Base-by-base conservation (phyloP, 176 grass and related monocot species). In the Avena sativa region DNA sequence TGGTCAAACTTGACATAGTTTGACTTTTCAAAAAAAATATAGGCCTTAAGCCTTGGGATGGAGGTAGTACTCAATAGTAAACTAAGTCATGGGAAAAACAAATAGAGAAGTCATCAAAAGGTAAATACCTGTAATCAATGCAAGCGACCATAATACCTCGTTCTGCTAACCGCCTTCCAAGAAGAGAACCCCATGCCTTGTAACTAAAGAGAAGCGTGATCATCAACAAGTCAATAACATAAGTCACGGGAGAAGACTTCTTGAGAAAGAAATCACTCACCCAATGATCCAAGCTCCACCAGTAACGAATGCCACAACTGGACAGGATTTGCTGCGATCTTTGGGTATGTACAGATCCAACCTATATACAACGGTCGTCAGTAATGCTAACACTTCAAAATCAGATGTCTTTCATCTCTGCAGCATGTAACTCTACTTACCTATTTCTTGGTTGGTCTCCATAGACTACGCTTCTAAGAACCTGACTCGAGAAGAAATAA, bases 281-380 rank as follows among this genome's bases (percentile, higher is more conserved):
- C 97, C 97, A 84, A 98, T 98, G 72, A 98, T 98, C 97, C 97
- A 98, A 73, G 97, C 94, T 66, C 97, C 97, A 60, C 94, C 97
- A 64, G 97, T 96, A 88, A 98, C 77, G 91, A 98, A 98, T 79
- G 94, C 92, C 76, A 98, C 90, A 51, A 98, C 94, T 58, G 93
- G 97, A 86, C 85, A 49, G 21, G 89, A 52, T 75, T 84, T 79
- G 23, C 59, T 85, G 71, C 23, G 69, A 83, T 88, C 85, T 76
- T 30, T 80, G 21, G 97, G 97, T 28, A 98, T 86, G 84, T 98
- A 98, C 25, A 98, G 76, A 89, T 98, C 97, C 89, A 98, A 91
- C 72, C 92, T 96, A 76, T 12, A 83, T 17, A 92, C 9, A 36
- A 30, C 65, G 59, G 32, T 46, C 65, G 55, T 85, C 20, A 62